phyloP scores from a whole-genome alignment of 2,329 filamentous ascomycete genomes.

The Periconia macrospinosa region DNA sequence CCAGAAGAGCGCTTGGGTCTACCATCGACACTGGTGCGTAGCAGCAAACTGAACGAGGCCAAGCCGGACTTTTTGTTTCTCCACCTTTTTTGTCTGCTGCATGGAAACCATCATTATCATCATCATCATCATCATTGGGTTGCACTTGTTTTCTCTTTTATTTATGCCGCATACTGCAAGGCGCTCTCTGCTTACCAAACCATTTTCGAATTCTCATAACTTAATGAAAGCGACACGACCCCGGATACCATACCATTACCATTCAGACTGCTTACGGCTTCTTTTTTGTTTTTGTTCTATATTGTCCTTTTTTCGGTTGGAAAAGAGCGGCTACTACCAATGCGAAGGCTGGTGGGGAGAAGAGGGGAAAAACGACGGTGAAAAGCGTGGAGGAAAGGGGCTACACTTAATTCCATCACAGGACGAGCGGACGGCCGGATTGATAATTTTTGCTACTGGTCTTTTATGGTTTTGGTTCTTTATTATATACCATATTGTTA shows the following conservation, averaged over 20 bases:
- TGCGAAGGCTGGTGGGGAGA: neutral
- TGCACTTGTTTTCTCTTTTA: conserved; percentile 22
- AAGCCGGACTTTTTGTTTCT: conserved; percentile 16
- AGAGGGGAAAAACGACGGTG: neutral
- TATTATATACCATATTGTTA: neutral
- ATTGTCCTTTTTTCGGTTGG: neutral
- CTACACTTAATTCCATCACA: too few species aligned
- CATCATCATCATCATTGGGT: conserved; percentile 22
- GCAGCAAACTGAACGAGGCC: conserved; percentile 57
- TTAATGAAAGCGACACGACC: conserved; percentile 44
- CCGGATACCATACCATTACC: conserved; percentile 32
- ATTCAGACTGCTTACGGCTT: conserved; percentile 30
- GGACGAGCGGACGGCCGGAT: neutral
- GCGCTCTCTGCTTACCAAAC: conserved; percentile 37
- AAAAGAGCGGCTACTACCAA: neutral
- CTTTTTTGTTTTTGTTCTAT: conserved; percentile 11
- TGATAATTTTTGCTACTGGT: neutral
- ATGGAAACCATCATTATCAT: conserved; percentile 11
- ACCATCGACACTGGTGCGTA: conserved; percentile 96
- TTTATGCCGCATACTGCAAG: conserved; percentile 46
- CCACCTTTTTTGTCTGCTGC: conserved; percentile 15
- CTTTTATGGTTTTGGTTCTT: neutral
- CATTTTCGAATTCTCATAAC: conserved; percentile 36
- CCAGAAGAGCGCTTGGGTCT: conserved; percentile 98
- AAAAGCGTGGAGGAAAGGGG: neutral